Percentiles rank a stretch among this genome's conserved stretches.
Evolutionary conservation across 441 rosid genomes (phyloP).

Genomic region (Viola pubescens): DNA sequence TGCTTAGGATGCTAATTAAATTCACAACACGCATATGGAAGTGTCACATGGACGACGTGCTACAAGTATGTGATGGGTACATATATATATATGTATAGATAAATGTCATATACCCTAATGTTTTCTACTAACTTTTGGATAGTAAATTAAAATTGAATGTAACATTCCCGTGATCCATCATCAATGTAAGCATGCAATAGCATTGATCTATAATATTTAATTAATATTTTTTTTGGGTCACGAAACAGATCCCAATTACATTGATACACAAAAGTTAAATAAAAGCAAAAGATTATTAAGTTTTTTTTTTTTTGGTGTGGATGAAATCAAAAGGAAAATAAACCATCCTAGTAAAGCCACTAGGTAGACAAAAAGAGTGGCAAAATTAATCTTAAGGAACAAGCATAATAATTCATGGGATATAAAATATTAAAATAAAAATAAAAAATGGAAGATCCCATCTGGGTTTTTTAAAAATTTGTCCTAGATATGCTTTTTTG

Average conservation of each 20-base stretch:
- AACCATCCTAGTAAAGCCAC: slow-evolving; percentile 1
- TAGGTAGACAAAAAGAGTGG: slow-evolving; percentile 3
- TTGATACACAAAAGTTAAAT: neutral
- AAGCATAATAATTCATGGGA: neutral
- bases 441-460: neutral
- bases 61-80: too few relatives aligned
- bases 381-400: slow-evolving; percentile 4
- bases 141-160: too few relatives aligned
- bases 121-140: too few relatives aligned
- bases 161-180: neutral
- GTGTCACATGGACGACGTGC: too few relatives aligned
- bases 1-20: too few relatives aligned
- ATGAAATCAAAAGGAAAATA: slow-evolving; percentile 8
- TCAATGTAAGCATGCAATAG: neutral
- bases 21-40: too few relatives aligned
- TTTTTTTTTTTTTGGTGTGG: neutral
- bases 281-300: neutral
- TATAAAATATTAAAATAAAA: neutral
- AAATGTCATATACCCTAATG: too few relatives aligned
- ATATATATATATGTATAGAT: too few relatives aligned
- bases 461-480: neutral
- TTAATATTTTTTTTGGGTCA: neutral
- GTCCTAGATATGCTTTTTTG: neutral
- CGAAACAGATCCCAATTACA: neutral
- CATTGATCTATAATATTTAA: neutral